Evolutionary conservation across 1,139 yeast genomes (phyloP), one percentile per base, ranked within the genome.

Genomic region (Yamadazyma membranifaciens): DNA sequence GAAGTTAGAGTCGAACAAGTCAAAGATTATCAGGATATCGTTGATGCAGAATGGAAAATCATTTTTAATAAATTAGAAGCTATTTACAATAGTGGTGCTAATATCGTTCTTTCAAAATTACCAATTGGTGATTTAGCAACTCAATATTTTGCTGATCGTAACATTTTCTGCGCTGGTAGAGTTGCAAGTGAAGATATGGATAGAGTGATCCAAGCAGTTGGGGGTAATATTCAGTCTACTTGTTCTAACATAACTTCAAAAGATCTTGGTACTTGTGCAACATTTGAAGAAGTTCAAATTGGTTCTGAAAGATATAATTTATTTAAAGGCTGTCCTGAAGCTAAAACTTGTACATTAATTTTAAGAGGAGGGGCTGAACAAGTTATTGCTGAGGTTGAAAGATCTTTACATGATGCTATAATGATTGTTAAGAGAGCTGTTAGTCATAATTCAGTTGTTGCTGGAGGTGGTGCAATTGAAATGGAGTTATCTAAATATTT

Each of bases 51-150:
- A 66, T 92, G 98, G 98, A 82, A 87, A 61, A 87, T 92, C 49
- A 92, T 92, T 51, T 76, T 87, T 56, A 78, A 85, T 56, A 92
- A 94, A 66, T 77, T 92, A 53, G 87, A 87, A 56, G 84, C 88
- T 40, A 84, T 92, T 49, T 83, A 80, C 51, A 76, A 75, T 22
- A 77, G 95, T 6, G 98, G 98, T 27, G 97, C 97, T 32, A 83
- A 87, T 57, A 88, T 92, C 45, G 96, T 92, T 29, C 77, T 92
- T 48, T 91, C 98, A 11, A 91, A 88, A 63, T 75, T 92, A 56
- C 98, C 99, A 43, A 92, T 92, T 59, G 99, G 99, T 48, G 99
- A 92, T 65, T 76, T 92, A 61, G 98, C 98, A 12, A 92, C 99
- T 9, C 99, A 92, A 67, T 92, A 78, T 67, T 92, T 92, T 65